Percentiles rank a stretch among this genome's conserved stretches.
Evolutionary conservation across 768 basidiomycete genomes (phyloP).

Genomic region (Suillus alpinus): DNA sequence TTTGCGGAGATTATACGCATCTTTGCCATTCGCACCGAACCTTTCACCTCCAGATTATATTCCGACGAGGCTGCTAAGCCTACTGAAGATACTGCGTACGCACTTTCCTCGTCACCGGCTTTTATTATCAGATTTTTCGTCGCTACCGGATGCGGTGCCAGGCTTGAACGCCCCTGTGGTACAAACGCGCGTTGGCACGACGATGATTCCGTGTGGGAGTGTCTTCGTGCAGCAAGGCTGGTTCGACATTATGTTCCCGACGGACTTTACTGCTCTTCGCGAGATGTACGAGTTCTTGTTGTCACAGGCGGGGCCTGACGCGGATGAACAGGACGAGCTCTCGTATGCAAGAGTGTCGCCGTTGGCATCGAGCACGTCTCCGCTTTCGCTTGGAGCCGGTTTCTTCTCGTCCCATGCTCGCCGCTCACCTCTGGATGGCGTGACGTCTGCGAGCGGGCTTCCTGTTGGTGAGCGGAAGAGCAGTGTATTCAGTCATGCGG

Average conservation of each 20-base stretch:
- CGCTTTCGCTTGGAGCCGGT: conserved; percentile 51
- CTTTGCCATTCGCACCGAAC: conserved; percentile 88
- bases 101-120: conserved; percentile 93
- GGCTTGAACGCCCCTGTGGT: conserved; percentile 80
- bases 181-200: conserved; percentile 84
- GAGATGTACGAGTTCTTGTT: conserved; percentile 91
- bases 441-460: conserved; percentile 69
- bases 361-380: conserved; percentile 45
- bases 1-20: conserved; percentile 62
- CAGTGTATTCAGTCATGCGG: conserved; percentile 81
- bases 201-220: conserved; percentile 86
- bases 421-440: conserved; percentile 65
- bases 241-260: conserved; percentile 99
- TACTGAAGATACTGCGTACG: conserved; percentile 77
- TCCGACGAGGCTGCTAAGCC: conserved; percentile 84
- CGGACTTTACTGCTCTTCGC: conserved; percentile 76
- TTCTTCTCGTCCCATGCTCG: conserved; percentile 67
- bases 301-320: conserved; percentile 39
- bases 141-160: conserved; percentile 80
- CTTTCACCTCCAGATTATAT: conserved; percentile 85
- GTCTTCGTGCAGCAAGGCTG: conserved; percentile 92
- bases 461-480: conserved; percentile 81
- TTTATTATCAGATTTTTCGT: conserved; percentile 89
- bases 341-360: conserved; percentile 47
- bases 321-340: conserved; percentile 16